These are phyloP conservation scores for Thymus quinquecostatus DNA, from an alignment of 257 asterid genomes.

Conservation along the genomic window DNA sequence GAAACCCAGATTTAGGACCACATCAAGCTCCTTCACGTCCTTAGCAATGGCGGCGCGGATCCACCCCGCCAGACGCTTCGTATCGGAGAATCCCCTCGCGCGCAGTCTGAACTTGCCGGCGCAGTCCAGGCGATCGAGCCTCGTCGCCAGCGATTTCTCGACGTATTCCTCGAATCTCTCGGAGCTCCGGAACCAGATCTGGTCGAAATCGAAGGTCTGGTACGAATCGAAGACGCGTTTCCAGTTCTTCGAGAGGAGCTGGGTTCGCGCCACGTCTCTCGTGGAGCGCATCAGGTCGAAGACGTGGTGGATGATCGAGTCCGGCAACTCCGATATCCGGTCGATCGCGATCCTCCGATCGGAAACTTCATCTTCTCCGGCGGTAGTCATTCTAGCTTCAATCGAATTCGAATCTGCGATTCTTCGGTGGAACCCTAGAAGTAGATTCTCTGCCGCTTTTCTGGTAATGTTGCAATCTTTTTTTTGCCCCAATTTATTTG, in stretches of 20 bases:
- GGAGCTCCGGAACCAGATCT: constrained; percentile 34
- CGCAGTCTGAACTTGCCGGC: constrained; percentile 36
- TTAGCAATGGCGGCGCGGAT: constrained; percentile 31
- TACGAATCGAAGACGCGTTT: constrained; percentile 41
- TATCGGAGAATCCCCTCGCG: constrained; percentile 10
- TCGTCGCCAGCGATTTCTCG: constrained; percentile 29
- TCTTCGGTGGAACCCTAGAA: too few species aligned
- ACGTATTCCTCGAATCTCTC: constrained; percentile 26
- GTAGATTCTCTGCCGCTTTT: too few species aligned
- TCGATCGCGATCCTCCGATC: constrained; percentile 5
- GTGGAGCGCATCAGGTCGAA: constrained; percentile 29
- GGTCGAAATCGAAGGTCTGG: constrained; percentile 49
- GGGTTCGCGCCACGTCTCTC: constrained; percentile 23
- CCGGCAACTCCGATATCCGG: constrained; percentile 52
- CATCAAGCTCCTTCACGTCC: too few species aligned
- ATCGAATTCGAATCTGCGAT: too few species aligned
- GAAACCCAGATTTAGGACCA: too few species aligned
- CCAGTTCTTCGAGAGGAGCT: constrained; percentile 51
- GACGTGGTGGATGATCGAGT: constrained; percentile 47
- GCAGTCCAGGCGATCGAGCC: constrained; percentile 37
- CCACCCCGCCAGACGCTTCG: constrained; percentile 35
- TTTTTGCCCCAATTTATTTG: too few species aligned
- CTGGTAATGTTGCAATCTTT: too few species aligned
- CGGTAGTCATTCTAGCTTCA: too few species aligned
- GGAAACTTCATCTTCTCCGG: constrained; percentile 22